These are phyloP conservation scores for Yarrowia sp. DNA, from an alignment of 805 yeast genomes.

Conservation along the genomic window DNA sequence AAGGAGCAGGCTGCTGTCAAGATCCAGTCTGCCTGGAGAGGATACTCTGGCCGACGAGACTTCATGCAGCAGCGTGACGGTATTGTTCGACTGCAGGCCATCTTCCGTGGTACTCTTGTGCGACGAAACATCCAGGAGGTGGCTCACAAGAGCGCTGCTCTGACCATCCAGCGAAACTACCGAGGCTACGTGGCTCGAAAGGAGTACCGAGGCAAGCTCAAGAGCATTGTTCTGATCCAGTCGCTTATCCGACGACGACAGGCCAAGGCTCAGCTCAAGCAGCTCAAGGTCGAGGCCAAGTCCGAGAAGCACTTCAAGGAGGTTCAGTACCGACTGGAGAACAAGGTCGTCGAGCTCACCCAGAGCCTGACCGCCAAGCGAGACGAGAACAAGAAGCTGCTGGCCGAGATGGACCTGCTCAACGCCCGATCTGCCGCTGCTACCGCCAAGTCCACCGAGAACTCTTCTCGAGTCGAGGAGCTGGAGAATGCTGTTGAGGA, in stretches of 20 bases:
- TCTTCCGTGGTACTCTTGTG: conserved; percentile 48
- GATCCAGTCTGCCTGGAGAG: conserved; percentile 62
- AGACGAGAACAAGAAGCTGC: conserved; percentile 73
- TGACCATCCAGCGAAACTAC: conserved; percentile 65
- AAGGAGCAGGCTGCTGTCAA: conserved; percentile 60
- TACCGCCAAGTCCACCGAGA: conserved; percentile 20
- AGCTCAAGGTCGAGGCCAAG: conserved; percentile 80
- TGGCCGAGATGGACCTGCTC: conserved; percentile 50
- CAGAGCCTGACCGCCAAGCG: conserved; percentile 75
- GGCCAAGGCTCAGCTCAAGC: conserved; percentile 63
- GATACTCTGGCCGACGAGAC: conserved; percentile 45
- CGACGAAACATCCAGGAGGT: conserved; percentile 51
- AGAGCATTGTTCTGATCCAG: conserved; percentile 69
- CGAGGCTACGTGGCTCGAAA: conserved; percentile 66
- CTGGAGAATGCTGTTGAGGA: conserved; percentile 35
- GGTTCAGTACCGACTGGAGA: conserved; percentile 88
- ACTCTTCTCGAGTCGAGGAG: conserved; percentile 28
- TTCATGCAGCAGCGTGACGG: conserved; percentile 53
- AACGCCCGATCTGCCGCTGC: conserved; percentile 27
- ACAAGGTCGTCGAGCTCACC: conserved; percentile 94
- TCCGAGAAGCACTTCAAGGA: conserved; percentile 87
- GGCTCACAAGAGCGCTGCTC: conserved; percentile 61
- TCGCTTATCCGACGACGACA: conserved; percentile 68
- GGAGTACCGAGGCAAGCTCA: conserved; percentile 45
- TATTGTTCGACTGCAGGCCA: conserved; percentile 55